These are phyloP conservation scores for Scutellaria minor DNA, from an alignment of 257 asterid genomes.

Conservation along the genomic window DNA sequence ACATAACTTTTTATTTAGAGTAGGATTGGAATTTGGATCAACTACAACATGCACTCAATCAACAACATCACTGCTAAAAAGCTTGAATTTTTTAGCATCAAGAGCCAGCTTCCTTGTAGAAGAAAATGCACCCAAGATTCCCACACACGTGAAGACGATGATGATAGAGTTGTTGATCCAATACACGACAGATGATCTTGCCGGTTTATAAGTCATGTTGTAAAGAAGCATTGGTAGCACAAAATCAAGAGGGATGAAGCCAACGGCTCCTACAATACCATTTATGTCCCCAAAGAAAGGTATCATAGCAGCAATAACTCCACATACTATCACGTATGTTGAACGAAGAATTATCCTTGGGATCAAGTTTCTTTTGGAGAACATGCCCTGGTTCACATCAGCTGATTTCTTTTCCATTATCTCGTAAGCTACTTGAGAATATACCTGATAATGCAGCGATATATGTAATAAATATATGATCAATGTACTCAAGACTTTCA, in stretches of 20 bases:
- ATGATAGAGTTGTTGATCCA: constrained; percentile 74
- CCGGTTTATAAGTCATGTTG: constrained; percentile 76
- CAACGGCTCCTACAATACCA: constrained; percentile 88
- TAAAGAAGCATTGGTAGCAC: constrained; percentile 93
- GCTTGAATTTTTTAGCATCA: constrained; percentile 78
- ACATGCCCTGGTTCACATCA: constrained; percentile 69
- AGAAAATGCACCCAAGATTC: constrained; percentile 79
- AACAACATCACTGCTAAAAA: constrained; percentile 76
- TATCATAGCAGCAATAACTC: constrained; percentile 90
- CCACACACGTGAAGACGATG: constrained; percentile 75
- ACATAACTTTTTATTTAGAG: too few relatives aligned
- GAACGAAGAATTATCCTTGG: constrained; percentile 86
- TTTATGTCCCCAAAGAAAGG: constrained; percentile 96
- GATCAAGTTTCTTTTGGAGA: constrained; percentile 78
- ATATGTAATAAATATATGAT: background rate
- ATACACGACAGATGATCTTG: constrained; percentile 52
- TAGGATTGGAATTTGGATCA: background rate
- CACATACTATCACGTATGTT: constrained; percentile 65
- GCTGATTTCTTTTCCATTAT: constrained; percentile 95
- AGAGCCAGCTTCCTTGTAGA: constrained; percentile 71
- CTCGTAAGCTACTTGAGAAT: constrained; percentile 96
- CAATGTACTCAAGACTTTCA: background rate
- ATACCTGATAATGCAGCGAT: constrained; percentile 51
- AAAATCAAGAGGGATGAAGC: constrained; percentile 95
- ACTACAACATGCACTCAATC: constrained; percentile 42